phyloP scores from a whole-genome alignment of 2,329 filamentous ascomycete genomes.

The Colletotrichum ledebouriae region DNA sequence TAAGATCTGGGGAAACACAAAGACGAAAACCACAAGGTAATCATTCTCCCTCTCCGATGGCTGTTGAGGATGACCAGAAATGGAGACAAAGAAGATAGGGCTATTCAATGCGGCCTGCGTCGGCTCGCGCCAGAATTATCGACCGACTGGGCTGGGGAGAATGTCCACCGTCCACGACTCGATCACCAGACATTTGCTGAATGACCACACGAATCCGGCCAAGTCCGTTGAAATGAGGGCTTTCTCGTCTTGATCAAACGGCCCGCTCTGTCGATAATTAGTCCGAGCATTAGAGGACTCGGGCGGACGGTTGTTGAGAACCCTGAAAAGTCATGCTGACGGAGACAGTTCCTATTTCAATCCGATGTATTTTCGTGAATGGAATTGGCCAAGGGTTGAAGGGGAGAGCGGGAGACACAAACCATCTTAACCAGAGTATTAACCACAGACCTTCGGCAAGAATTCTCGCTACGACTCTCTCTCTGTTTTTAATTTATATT shows the following conservation, averaged over 20 bases:
- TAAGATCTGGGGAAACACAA: slow-evolving; percentile 2
- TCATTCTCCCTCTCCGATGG: background rate
- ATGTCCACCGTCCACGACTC: slow-evolving; percentile 27
- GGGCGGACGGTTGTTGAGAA: background rate
- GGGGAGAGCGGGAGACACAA: background rate
- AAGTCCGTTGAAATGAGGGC: slow-evolving; percentile 23
- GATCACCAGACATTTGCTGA: slow-evolving; percentile 8
- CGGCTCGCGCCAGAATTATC: slow-evolving; percentile 13
- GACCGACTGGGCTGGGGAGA: background rate
- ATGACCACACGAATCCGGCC: slow-evolving; percentile 13
- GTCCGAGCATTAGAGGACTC: background rate
- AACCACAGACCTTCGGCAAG: background rate
- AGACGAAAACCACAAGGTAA: background rate
- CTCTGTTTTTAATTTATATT: background rate
- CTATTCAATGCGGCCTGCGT: slow-evolving; percentile 31
- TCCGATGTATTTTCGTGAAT: slow-evolving; percentile 21
- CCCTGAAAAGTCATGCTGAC: background rate
- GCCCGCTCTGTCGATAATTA: slow-evolving; percentile 14
- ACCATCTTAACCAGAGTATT: slow-evolving; percentile 10
- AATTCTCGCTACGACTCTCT: slow-evolving; percentile 1
- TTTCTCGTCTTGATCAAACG: slow-evolving; percentile 20
- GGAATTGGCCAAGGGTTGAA: background rate
- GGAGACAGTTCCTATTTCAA: background rate
- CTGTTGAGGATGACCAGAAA: background rate
- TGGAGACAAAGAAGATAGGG: slow-evolving; percentile 24